Evolutionary conservation across 108 stramenopile species (phyloP), one percentile per base, ranked within the genome.

Genomic region (Aurantiochytrium sp.): DNA sequence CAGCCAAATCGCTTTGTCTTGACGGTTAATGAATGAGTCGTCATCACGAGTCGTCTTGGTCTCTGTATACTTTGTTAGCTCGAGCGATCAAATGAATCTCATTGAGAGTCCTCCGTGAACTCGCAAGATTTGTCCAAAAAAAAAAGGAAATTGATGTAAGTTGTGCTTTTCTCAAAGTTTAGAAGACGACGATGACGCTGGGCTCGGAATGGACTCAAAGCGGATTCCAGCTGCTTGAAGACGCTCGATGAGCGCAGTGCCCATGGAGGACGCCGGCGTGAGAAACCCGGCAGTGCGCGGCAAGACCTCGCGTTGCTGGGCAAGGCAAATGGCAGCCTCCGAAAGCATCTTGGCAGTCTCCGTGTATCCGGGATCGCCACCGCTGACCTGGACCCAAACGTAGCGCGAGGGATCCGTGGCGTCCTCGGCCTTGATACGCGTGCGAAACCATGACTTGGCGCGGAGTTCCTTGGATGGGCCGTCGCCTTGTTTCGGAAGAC

Each of bases 281-380:
- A 90, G 89, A 8, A 87, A 88, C 10, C 89, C 89, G n/a, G 57
- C 89, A 5, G 42, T 88, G 14, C 88, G 83, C 4, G 88, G 89
- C 6, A 88, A 5, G 0, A 8, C 23, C 14, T 55, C 89, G 23
- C 88, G 23, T 8, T 90, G 23, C 16, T 10, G 14, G 5, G 89
- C 89, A 19, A 90, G 88, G 29, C 28, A 44, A 4, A 90, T 19
- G 25, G 76, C 89, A 4, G 72, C 29, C 55, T 87, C 45, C 14
- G 88, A 5, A 14, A 90, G 44, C 58, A 76, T 88, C 59, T 42
- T 35, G 23, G 53, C 55, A 35, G 89, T 90, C 45, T 28, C 58
- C 28, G 5, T 5, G 58, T 90, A 90, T 5, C 58, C 88, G 5
- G 88, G 88, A 19, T 89, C 89, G 21, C 72, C 83, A 51, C 87